phyloP scores from a whole-genome alignment of 2,329 filamentous ascomycete genomes.

The Ascosphaera apis region DNA sequence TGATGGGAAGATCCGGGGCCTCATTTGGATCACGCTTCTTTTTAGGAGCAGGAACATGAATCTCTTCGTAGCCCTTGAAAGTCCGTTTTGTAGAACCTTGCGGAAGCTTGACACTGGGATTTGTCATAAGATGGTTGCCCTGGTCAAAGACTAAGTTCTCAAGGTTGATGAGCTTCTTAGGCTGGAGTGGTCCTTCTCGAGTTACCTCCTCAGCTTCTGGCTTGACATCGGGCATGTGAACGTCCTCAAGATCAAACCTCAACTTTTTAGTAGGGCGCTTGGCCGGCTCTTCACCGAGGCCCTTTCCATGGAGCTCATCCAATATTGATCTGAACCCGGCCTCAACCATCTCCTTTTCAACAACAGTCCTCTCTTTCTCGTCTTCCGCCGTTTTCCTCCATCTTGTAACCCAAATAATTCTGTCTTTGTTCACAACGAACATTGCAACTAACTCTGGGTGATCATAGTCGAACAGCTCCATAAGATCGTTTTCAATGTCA shows the following conservation, averaged over 20 bases:
- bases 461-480: constrained; percentile 96
- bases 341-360: constrained; percentile 80
- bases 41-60: constrained; percentile 86
- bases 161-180: constrained; percentile 69
- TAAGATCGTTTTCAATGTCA: constrained; percentile 93
- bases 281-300: constrained; percentile 28
- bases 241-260: constrained; percentile 65
- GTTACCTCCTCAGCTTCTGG: constrained; percentile 30
- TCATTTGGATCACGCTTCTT: constrained; percentile 62
- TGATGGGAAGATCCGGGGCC: constrained; percentile 51
- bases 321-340: constrained; percentile 71
- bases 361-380: constrained; percentile 43
- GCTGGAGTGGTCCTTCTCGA: constrained; percentile 51
- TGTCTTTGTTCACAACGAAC: constrained; percentile 76
- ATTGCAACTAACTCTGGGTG: constrained; percentile 81
- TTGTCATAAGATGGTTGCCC: constrained; percentile 99
- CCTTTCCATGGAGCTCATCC: constrained; percentile 62
- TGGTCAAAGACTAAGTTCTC: constrained; percentile 95
- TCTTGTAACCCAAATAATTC: constrained; percentile 84
- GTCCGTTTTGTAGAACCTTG: constrained; percentile 86
- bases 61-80: constrained; percentile 97
- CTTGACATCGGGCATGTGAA: constrained; percentile 46
- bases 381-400: constrained; percentile 65
- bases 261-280: constrained; percentile 55
- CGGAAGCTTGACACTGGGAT: constrained; percentile 77